Percentiles rank a stretch among this genome's conserved stretches.
Conservation (phyloP, 1,284 basidiomycete genomes). For the Ganoderma multipileum region DNA sequence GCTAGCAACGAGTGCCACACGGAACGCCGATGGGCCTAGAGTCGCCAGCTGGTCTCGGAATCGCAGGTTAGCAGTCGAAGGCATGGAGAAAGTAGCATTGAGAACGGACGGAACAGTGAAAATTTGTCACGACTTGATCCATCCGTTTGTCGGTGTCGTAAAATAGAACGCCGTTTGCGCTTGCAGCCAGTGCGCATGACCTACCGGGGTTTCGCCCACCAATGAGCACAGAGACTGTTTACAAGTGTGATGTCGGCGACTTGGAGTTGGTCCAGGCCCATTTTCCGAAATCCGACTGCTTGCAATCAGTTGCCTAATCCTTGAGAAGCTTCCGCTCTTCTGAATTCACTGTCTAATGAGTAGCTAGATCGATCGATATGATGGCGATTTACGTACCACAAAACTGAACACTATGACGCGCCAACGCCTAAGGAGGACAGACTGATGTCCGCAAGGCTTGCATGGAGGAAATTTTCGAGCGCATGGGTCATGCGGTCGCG, state of each 20-base stretch:
- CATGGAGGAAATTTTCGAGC: constrained; percentile 35
- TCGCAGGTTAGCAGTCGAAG: background rate
- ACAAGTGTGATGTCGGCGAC: background rate
- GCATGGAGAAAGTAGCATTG: background rate
- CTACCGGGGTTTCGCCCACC: constrained; percentile 36
- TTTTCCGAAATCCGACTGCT: background rate
- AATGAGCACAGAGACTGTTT: background rate
- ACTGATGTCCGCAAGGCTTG: constrained; percentile 35
- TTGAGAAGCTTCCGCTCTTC: constrained; percentile 35
- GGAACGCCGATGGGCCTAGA: background rate
- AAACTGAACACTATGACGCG: constrained; percentile 1
- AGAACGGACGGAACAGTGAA: background rate
- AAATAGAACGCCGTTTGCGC: constrained; percentile 26
- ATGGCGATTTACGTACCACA: constrained; percentile 26
- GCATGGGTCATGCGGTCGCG: constrained; percentile 3
- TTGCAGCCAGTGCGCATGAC: constrained; percentile 32
- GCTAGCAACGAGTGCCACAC: background rate
- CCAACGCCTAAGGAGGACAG: constrained; percentile 15
- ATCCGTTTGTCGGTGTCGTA: constrained; percentile 21
- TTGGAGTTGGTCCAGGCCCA: background rate
- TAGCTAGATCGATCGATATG: background rate
- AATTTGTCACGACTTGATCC: background rate
- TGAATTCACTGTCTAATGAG: background rate
- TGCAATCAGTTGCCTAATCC: constrained; percentile 27
- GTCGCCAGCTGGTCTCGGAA: background rate